Evolutionary conservation across 2,329 filamentous ascomycete species (phyloP).

Genomic region (Microascus cirrosus): DNA sequence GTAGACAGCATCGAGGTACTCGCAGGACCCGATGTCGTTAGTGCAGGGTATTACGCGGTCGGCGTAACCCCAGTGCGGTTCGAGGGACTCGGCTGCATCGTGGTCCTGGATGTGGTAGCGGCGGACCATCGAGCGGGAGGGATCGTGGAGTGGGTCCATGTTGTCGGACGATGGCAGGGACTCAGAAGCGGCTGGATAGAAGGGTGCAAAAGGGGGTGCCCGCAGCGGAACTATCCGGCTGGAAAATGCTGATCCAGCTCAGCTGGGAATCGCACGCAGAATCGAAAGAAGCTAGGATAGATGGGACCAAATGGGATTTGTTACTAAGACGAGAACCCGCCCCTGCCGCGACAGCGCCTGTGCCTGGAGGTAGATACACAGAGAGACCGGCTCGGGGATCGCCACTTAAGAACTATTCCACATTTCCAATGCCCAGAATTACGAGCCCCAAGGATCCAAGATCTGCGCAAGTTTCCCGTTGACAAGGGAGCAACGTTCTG

Average conservation of each 20-base stretch:
- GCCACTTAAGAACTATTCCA: background rate
- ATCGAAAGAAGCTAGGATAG: conserved; percentile 6
- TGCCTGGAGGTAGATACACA: background rate
- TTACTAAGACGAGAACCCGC: too few relatives aligned
- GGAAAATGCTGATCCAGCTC: background rate
- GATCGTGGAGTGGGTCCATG: background rate
- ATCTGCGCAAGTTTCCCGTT: conserved; percentile 3
- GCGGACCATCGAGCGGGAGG: background rate
- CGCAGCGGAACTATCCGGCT: background rate
- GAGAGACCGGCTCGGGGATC: background rate
- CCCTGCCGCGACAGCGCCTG: background rate
- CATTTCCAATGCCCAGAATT: background rate
- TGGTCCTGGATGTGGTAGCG: conserved; percentile 33
- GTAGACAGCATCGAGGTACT: conserved; percentile 40
- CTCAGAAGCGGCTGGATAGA: background rate
- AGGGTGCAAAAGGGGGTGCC: too few relatives aligned
- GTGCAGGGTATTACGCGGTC: conserved; percentile 31
- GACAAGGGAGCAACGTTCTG: background rate
- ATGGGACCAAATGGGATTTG: too few relatives aligned
- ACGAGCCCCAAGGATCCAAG: background rate
- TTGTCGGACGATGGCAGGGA: background rate
- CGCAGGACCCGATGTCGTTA: conserved; percentile 34
- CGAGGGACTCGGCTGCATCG: conserved; percentile 18
- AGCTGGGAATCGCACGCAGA: conserved; percentile 9
- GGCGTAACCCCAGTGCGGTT: conserved; percentile 36